Evolutionary conservation across 2,329 filamentous ascomycete species (phyloP).

Genomic region (Xylariaceae sp.): DNA sequence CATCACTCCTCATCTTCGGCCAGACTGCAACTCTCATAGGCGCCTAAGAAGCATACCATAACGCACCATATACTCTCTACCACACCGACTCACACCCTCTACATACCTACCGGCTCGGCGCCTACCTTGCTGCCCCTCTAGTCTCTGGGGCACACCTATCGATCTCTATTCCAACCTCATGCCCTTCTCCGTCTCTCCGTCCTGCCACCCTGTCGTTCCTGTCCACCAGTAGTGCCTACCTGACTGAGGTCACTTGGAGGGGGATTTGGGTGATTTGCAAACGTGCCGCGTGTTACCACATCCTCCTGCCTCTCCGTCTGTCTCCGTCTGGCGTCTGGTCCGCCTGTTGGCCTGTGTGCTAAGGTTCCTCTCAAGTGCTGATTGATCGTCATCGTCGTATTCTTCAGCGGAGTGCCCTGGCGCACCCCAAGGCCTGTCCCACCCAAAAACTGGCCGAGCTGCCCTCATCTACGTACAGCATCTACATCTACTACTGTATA

Average conservation of each 20-base stretch:
- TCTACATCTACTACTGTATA: not conserved
- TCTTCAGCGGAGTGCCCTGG: conserved; percentile 2
- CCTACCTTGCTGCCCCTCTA: no score
- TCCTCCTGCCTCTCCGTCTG: conserved; percentile 5
- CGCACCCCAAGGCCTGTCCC: not conserved
- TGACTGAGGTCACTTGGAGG: no score
- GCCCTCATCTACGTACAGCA: no score
- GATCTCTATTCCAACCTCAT: not conserved
- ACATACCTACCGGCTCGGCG: not conserved
- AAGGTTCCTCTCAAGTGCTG: no score
- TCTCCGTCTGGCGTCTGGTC: no score
- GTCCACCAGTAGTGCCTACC: no score
- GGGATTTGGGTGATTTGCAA: conserved; percentile 17
- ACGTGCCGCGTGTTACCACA: conserved; percentile 20
- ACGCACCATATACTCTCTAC: not conserved
- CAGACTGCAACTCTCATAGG: not conserved
- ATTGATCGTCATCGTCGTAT: not conserved
- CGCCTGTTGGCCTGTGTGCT: no score
- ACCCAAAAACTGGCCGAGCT: no score
- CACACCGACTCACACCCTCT: not conserved
- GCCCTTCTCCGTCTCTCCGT: not conserved
- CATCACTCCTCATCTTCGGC: no score
- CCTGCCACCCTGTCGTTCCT: not conserved
- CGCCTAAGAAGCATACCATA: conserved; percentile 1
- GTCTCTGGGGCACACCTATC: no score